Percentiles rank a stretch among this genome's conserved stretches.
phyloP scores from a whole-genome alignment of 2,329 filamentous ascomycete genomes.

The Stromatinia cepivora region DNA sequence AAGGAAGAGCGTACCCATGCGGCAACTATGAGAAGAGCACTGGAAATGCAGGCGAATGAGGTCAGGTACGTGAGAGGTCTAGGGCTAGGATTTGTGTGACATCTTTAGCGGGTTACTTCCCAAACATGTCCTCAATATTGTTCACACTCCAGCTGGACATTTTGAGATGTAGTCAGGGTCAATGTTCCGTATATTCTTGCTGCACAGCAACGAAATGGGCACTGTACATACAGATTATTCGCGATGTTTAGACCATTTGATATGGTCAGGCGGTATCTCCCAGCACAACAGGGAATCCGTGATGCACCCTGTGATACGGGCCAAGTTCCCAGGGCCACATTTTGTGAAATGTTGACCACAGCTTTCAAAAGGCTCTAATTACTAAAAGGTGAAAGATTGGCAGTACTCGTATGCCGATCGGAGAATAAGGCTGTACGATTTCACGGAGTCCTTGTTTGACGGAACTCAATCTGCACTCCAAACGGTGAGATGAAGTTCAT shows the following conservation, averaged over 20 bases:
- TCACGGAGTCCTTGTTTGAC: constrained; percentile 11
- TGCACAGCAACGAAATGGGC: constrained; percentile 17
- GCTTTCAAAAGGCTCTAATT: constrained; percentile 15
- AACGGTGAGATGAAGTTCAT: constrained; percentile 14
- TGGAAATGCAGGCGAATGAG: constrained; percentile 68
- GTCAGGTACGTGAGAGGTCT: constrained; percentile 71
- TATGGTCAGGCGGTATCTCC: constrained; percentile 24
- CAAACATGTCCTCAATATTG: neutral
- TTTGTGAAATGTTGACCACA: constrained; percentile 20
- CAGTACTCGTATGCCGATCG: constrained; percentile 20
- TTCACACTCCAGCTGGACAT: constrained; percentile 12
- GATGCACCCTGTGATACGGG: constrained; percentile 20
- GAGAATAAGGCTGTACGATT: constrained; percentile 26
- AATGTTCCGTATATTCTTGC: constrained; percentile 17
- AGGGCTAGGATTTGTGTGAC: constrained; percentile 47
- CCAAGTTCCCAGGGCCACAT: constrained; percentile 16
- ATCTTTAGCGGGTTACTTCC: constrained; percentile 12
- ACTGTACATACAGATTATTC: constrained; percentile 21
- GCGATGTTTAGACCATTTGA: constrained; percentile 23
- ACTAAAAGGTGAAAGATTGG: constrained; percentile 22
- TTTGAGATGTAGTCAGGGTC: constrained; percentile 8
- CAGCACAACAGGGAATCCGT: constrained; percentile 19
- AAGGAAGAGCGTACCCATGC: constrained; percentile 61
- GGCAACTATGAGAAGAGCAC: constrained; percentile 70
- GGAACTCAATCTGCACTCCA: constrained; percentile 5